Evolutionary conservation across 106 monocot species (phyloP).

Genomic region (Iris macrosiphon): DNA sequence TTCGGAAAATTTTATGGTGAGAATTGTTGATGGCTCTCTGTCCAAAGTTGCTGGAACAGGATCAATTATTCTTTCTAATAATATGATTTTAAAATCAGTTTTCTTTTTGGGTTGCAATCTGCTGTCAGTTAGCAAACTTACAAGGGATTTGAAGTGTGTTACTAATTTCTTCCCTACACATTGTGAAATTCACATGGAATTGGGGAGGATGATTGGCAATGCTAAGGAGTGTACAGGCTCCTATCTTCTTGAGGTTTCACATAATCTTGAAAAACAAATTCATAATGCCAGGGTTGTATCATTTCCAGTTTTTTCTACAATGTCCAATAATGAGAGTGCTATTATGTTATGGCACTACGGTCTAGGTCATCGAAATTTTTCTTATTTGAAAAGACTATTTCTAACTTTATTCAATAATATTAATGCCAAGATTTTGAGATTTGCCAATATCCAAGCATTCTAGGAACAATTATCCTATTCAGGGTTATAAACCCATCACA

Average conservation of each 20-base stretch:
- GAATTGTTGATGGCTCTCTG: background rate
- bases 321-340: background rate
- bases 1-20: background rate
- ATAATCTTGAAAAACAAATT: background rate
- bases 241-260: background rate
- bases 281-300: background rate
- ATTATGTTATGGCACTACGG: background rate
- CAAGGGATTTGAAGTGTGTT: background rate
- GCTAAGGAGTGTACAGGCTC: background rate
- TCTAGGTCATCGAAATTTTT: background rate
- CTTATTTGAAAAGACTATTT: no score
- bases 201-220: background rate
- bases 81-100: background rate
- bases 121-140: background rate
- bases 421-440: no score
- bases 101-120: background rate
- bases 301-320: background rate
- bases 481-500: background rate
- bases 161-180: background rate
- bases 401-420: no score
- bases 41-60: background rate
- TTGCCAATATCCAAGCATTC: background rate
- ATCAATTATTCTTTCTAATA: background rate
- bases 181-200: background rate
- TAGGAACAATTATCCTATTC: background rate